A percentile compares a stretch with the other conserved stretches of the same genome.
Evolutionary conservation across 2,329 filamentous ascomycete species (phyloP).

Genomic region (Pestalotiopsis sp.): DNA sequence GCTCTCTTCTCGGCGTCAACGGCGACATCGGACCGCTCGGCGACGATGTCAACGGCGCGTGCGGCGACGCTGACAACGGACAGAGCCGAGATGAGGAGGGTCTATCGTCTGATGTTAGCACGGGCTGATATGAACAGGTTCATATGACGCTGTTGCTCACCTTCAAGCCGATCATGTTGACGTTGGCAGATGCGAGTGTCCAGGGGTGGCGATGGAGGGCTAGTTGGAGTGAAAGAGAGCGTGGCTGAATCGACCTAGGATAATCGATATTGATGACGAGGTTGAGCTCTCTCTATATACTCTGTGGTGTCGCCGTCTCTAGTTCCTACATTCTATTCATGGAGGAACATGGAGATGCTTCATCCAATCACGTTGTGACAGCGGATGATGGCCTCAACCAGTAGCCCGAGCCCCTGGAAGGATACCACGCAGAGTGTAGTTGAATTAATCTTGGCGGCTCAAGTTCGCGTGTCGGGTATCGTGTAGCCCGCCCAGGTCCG

Average conservation of each 20-base stretch:
- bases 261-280: background rate
- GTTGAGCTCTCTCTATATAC: constrained; percentile 3
- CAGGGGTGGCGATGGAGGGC: background rate
- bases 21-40: constrained; percentile 16
- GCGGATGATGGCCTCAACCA: constrained; percentile 5
- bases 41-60: constrained; percentile 19
- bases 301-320: background rate
- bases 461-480: background rate
- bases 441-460: constrained; percentile 8
- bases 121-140: too few relatives aligned
- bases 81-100: constrained; percentile 21
- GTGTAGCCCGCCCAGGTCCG: background rate
- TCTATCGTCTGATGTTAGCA: background rate
- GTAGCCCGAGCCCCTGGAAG: background rate
- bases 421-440: background rate
- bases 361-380: constrained; percentile 1
- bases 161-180: constrained; percentile 11
- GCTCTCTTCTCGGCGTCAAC: constrained; percentile 16
- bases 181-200: background rate
- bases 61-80: constrained; percentile 24
- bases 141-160: background rate
- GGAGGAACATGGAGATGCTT: background rate
- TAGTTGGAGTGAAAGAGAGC: constrained; percentile 12
- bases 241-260: background rate
- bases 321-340: background rate